Base-by-base conservation (phyloP, 306 rosid species). In the Begonia masoniana region DNA sequence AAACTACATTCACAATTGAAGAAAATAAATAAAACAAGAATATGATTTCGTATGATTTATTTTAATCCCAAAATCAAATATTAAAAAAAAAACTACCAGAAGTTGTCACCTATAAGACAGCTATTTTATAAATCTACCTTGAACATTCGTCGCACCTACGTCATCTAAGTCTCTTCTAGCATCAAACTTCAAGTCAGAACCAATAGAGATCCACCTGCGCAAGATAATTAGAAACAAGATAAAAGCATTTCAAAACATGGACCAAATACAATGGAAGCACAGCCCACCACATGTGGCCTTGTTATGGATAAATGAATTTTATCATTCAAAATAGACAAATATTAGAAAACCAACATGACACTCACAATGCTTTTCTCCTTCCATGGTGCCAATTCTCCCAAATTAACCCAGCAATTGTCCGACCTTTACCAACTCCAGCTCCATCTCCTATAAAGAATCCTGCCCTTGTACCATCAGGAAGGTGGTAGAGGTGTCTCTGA, bases 361-460 rank as follows among this genome's bases (percentile, higher is more conserved):
- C 94, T 70, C 79, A 91, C 99, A 91, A 64, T 47, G 99, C 84
- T 78, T 77, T 86, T 68, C 69, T 83, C 86, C 91, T 79, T 47
- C 84, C 78, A 10, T 62, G 78, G 68, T 83, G 79, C 99, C 96
- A 91, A 67, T 91, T 86, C 79, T 91, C 99, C 99, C 86, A 83
- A 52, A 91, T 83, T 71, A 91, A 65, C 56, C 99, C 99, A 2
- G 94, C 99, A 68, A 91, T 77, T 23, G 99, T 86, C 62, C 99
- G 88, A 68, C 99, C 99, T 77, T 91, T 91, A 65, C 99, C 99
- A 59, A 91, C 96, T 61, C 99, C 99, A 63, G 99, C 99, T 62
- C 99, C 99, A 72, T 91, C 99, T 62, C 99, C 99, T 41, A 86
- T 52, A 62, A 91, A 91, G 68, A 86, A 91, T 61, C 99, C 99